These are phyloP conservation scores for Colletotrichum sp. DNA, from an alignment of 2,329 filamentous ascomycete species.

Conservation along the genomic window DNA sequence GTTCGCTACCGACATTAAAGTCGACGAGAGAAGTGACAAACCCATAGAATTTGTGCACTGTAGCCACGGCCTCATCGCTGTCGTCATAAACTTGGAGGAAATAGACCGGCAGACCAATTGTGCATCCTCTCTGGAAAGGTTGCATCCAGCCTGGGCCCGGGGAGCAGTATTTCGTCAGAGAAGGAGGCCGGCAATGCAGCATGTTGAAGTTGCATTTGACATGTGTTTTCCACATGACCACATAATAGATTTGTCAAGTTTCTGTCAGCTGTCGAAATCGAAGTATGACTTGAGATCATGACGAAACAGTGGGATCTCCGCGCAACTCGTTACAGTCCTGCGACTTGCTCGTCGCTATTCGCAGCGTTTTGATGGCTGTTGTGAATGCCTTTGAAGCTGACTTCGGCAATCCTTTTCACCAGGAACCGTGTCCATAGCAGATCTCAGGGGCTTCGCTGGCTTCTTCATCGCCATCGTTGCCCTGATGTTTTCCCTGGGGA, in stretches of 20 bases:
- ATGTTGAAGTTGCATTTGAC: no score
- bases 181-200: not conserved
- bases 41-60: not conserved
- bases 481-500: fast-evolving
- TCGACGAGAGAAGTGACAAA: no score
- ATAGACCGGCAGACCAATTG: not conserved
- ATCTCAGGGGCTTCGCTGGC: fast-evolving
- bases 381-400: not conserved
- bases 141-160: not conserved
- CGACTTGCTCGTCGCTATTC: not conserved
- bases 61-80: not conserved
- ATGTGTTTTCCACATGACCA: no score
- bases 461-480: no score
- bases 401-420: not conserved
- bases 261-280: not conserved
- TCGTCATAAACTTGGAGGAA: fast-evolving
- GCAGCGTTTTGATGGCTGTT: not conserved
- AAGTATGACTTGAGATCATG: not conserved
- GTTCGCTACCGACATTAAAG: not conserved
- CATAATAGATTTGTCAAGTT: not conserved
- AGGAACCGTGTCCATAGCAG: not conserved
- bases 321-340: not conserved
- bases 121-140: not conserved
- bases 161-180: no score
- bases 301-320: fast-evolving